Base-by-base conservation (phyloP, 108 stramenopile genomes). In the Chaetoceros muelleri region DNA sequence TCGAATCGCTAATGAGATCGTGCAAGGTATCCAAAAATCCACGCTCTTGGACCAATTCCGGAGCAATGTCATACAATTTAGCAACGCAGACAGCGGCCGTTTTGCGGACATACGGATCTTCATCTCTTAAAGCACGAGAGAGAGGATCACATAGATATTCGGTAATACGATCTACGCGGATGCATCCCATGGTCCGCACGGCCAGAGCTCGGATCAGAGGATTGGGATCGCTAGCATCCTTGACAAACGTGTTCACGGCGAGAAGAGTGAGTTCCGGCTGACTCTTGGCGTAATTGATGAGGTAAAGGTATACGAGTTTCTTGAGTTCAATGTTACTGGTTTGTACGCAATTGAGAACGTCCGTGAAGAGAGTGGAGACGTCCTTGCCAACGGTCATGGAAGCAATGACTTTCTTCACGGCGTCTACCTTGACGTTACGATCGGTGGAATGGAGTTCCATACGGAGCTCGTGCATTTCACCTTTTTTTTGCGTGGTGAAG, bases 321-420 rank as follows among this genome's bases (percentile, higher is more conserved):
- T 98, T 99, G 62, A 98, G 73, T 64, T 99, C 98, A 53, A 98
- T 95, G 73, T 98, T 99, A 54, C 92, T 95, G n/a, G 97, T 98
- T 55, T 98, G 97, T 46, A 96, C 97, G 78, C 99, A 99, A 65
- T 99, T 99, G 18, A 99, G 64, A 0, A 99, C 96, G 70, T 98
- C 97, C 0, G 97, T 94, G 68, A 99, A 98, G 22, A 99, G 90
- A 73, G 73, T 81, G 50, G 85, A 84, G 17, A 99, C 97, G 64
- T 99, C 99, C 69, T 99, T 99, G 24, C 99, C 99, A 3, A 99
- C 96, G 10, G 99, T 99, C 97, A 99, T 97, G 69, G 73, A 77
- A 5, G 99, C 99, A 64, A 99, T 99, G 24, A 99, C 98, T 72
- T 99, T 99, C 73, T 99, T 99, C 49, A 99, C 97, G 22, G 99